Base-by-base conservation (phyloP, 371 early-diverging fungal genomes). In the Apophysomyces variabilis region DNA sequence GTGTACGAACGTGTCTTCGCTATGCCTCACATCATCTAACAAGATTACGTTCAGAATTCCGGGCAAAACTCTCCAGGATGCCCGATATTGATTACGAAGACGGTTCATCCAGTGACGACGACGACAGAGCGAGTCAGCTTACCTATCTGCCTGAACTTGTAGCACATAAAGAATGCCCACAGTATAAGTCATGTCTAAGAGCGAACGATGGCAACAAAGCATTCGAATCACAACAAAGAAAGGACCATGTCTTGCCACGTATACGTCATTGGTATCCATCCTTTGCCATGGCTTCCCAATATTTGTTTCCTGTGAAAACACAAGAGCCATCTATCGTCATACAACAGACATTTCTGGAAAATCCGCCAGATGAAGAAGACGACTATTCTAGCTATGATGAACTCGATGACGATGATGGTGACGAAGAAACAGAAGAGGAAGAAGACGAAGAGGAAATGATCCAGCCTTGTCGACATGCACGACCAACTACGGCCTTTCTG, bases 141-240 rank as follows among this genome's bases (percentile, higher is more conserved):
- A 67, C 67, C 1, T 36, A 62, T 45, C 50, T 67, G n/a, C 62
- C 67, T 12, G 62, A 62, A 11, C 58, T 67, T 21, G 58, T 62
- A 13, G 54, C 54, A 7, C 54, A 21, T 26, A 50, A 50, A 21
- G 54, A 32, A 21, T 26, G 21, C 21, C 21, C 35, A 18, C 54
- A 26, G 8, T 21, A 21, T 50, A 26, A 26, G 0, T 21, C 21
- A 9, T 26, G 54, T 18, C 32, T 35, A n/a, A 50, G 21, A 21
- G 5, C 21, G 9, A 26, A 50, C 3, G 18, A 26, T 26, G 54
- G 21, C 21, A 9, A 9, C 21, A n/a, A 50, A 9, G 0, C 21
- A 18, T 26, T 50, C 21, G 18, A 5, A 1, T 5, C 54, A 57
- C 35, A 56, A 61, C 32, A 50, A 56, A 46, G 9, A 21, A 11